Evolutionary conservation across 1,139 yeast genomes (phyloP).

Genomic region (Kodamaea plutei): DNA sequence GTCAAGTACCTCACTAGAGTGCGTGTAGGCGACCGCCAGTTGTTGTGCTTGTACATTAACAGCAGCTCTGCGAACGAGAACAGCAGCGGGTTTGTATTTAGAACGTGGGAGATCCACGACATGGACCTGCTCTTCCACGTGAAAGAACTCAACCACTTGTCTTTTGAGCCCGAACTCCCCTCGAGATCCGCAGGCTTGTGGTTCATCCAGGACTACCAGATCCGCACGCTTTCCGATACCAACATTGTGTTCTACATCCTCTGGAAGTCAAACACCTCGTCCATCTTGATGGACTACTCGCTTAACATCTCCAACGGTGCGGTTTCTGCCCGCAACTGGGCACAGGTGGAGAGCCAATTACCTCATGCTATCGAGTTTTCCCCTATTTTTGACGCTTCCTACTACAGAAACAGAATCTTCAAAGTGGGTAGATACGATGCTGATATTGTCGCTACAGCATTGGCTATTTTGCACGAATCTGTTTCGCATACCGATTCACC

Average conservation of each 20-base stretch:
- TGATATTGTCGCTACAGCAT: slow-evolving; percentile 39
- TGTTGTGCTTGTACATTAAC: slow-evolving; percentile 17
- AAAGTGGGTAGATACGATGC: slow-evolving; percentile 46
- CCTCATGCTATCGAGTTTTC: slow-evolving; percentile 16
- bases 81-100: slow-evolving; percentile 23
- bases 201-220: slow-evolving; percentile 41
- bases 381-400: slow-evolving; percentile 29
- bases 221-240: slow-evolving; percentile 24
- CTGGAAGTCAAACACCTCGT: slow-evolving; percentile 64
- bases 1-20: slow-evolving; percentile 26
- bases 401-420: slow-evolving; percentile 41
- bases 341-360: slow-evolving; percentile 13
- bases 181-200: slow-evolving; percentile 28
- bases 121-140: slow-evolving; percentile 10
- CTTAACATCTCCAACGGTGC: slow-evolving; percentile 18
- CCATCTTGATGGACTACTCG: slow-evolving; percentile 28
- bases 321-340: slow-evolving; percentile 16
- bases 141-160: slow-evolving; percentile 25
- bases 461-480: slow-evolving; percentile 31
- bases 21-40: slow-evolving; percentile 8
- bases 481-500: slow-evolving; percentile 21
- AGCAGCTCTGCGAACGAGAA: slow-evolving; percentile 9
- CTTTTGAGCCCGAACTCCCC: slow-evolving; percentile 27
- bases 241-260: slow-evolving; percentile 31
- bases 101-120: slow-evolving; percentile 19